Evolutionary conservation across 2,329 filamentous ascomycete species (phyloP), one percentile per base, ranked within the genome.

Genomic region (Colletotrichum sansevieriae): DNA sequence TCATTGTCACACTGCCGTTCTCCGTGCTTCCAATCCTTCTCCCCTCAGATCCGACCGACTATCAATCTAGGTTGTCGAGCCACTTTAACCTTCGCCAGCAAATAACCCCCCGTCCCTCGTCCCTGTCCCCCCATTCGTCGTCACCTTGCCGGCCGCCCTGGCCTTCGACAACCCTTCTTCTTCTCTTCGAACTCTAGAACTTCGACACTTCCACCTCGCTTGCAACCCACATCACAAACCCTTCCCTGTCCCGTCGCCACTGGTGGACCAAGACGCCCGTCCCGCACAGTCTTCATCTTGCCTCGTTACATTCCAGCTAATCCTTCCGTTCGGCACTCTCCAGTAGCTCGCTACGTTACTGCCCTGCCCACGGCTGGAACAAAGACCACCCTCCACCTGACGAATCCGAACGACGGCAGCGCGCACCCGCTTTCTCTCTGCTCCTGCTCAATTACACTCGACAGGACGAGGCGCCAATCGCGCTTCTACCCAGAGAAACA

Each of bases 141-240:
- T 68, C 61, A 68, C 65, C 46, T 68, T 68, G 39, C 62, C 62
- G 33, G 62, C 61, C 55, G 55, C 65, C 65, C 62, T 68, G 55
- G 18, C 65, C 62, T 68, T 65, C 62, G 47, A 65, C 33, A 29
- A 60, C 55, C 62, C 65, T 65, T 68, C 65, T 68, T 41, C 65
- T 68, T 68, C 65, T 65, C 41, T 68, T 68, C 62, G 62, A 68
- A 70, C 67, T 67, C 63, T 70, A 66, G 63, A 70, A 70, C 63
- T 47, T 70, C 56, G 37, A 70, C 67, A 51, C 56, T 68, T 70
- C 43, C 64, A 62, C 20, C 44, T 58, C 59, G 58, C 56, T 54
- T 58, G 44, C 60, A 58, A 58, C 46, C 15, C 51, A 57, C 43
- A 25, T 25, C 18, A 12, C 49, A 52, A 8, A 49, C 41, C 39